Conservation (phyloP, 148 eudicot species). For the Persicaria maculosa region DNA sequence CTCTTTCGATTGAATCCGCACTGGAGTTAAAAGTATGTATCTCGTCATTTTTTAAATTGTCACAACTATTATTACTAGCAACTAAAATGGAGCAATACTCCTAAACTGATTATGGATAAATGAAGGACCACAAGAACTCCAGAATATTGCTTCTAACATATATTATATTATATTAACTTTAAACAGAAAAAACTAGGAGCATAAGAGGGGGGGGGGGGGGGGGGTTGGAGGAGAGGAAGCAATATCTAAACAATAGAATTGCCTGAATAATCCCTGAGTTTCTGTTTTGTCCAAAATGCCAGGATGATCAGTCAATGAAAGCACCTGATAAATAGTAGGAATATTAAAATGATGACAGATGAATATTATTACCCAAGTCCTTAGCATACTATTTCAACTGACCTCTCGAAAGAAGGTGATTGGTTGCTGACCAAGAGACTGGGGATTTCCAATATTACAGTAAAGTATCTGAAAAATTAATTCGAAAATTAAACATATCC, state of each 20-base stretch:
- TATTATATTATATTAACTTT: neutral
- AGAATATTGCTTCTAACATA: neutral
- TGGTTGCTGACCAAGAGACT: constrained; percentile 86
- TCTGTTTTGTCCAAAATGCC: constrained; percentile 71
- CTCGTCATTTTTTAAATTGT: constrained; percentile 2
- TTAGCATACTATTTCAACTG: constrained; percentile 2
- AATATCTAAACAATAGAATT: constrained; percentile 13
- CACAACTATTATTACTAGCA: neutral
- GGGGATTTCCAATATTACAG: constrained; percentile 98
- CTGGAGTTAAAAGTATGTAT: constrained; percentile 16
- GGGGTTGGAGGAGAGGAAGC: neutral
- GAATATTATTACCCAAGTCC: neutral
- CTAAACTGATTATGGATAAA: neutral
- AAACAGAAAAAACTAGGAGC: neutral
- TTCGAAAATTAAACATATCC: constrained; percentile 13
- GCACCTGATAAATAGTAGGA: constrained; percentile 43
- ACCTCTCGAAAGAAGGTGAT: constrained; percentile 96
- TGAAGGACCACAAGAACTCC: neutral
- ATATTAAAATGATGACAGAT: neutral
- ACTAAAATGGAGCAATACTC: constrained; percentile 4
- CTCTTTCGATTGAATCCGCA: constrained; percentile 71
- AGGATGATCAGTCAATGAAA: constrained; percentile 89
- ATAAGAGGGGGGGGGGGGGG: neutral
- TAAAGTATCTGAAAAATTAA: constrained; percentile 56
- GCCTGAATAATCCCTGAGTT: constrained; percentile 87